phyloP scores from a whole-genome alignment of 2,329 filamentous ascomycete genomes.

The Coniochaeta sp. region DNA sequence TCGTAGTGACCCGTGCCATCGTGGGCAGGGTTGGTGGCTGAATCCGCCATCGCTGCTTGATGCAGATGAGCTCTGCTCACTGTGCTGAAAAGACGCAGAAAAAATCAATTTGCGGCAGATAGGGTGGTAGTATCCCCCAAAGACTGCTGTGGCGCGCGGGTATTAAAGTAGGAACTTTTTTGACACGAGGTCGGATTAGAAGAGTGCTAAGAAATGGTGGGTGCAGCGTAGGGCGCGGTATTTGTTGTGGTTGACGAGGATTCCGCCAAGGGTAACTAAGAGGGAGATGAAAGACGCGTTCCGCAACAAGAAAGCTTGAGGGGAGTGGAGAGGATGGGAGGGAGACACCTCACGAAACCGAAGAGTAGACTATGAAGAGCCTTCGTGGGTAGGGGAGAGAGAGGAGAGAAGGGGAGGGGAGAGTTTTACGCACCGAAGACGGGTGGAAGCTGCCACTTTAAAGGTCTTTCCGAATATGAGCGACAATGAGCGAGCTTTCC shows the following conservation, averaged over 20 bases:
- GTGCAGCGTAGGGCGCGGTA: conserved; percentile 3
- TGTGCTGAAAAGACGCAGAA: conserved; percentile 8
- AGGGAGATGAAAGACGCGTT: conserved; percentile 10
- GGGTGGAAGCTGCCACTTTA: conserved; percentile 4
- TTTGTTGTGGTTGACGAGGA: not conserved
- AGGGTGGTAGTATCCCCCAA: not conserved
- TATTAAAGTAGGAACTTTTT: not conserved
- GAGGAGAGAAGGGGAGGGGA: conserved; percentile 15
- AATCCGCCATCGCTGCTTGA: conserved; percentile 42
- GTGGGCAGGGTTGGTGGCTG: conserved; percentile 25
- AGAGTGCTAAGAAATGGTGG: not conserved
- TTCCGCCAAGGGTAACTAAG: not conserved
- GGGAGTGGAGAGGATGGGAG: conserved; percentile 13
- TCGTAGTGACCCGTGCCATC: conserved; percentile 54
- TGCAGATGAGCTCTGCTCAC: conserved; percentile 19
- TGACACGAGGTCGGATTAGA: not conserved
- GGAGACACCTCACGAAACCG: conserved; percentile 40
- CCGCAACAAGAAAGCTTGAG: conserved; percentile 11
- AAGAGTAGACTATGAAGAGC: conserved; percentile 33
- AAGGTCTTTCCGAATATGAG: conserved; percentile 3
- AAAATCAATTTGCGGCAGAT: conserved; percentile 4
- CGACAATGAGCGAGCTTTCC: conserved; percentile 3
- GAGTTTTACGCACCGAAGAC: conserved; percentile 4
- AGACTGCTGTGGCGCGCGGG: not conserved
- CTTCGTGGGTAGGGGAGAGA: conserved; percentile 41